phyloP scores from a whole-genome alignment of 352 stramenopile species.

The Globisporangium parvum region DNA sequence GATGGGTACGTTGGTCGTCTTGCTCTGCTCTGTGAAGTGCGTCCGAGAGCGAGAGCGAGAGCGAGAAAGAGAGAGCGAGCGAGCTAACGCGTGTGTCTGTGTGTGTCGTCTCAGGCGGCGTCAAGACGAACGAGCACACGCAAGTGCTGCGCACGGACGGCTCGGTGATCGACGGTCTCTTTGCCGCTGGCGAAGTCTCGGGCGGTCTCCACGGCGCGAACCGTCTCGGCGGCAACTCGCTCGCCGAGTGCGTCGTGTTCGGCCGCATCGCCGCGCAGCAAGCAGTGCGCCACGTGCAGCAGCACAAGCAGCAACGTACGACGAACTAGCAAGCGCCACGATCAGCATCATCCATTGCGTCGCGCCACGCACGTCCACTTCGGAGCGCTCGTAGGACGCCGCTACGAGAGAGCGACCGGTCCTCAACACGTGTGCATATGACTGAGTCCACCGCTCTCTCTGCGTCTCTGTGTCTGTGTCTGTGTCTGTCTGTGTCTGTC shows the following conservation, averaged over 20 bases:
- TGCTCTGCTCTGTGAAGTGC: neutral
- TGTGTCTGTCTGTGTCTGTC: neutral
- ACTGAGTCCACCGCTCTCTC: too few relatives aligned
- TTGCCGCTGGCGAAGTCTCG: constrained; percentile 91
- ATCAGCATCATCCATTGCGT: neutral
- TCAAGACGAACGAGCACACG: constrained; percentile 87
- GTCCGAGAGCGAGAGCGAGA: too few relatives aligned
- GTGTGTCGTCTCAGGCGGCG: constrained; percentile 43
- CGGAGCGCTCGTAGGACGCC: too few relatives aligned
- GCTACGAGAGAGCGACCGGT: too few relatives aligned
- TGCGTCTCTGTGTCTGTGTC: neutral
- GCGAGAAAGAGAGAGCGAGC: too few relatives aligned
- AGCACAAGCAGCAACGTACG: constrained; percentile 7
- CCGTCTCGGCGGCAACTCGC: constrained; percentile 83
- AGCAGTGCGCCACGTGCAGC: constrained; percentile 24
- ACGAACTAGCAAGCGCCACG: neutral
- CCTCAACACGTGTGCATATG: too few relatives aligned
- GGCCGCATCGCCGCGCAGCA: constrained; percentile 71
- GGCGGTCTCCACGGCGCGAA: constrained; percentile 92
- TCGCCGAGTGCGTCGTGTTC: constrained; percentile 92
- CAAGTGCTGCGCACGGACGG: constrained; percentile 67
- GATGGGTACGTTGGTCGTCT: constrained; percentile 47
- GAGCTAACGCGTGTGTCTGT: too few relatives aligned
- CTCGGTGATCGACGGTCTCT: constrained; percentile 76
- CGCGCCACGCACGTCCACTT: neutral